Conservation (phyloP, 2,329 filamentous ascomycete species). For the Aureobasidium sp. region DNA sequence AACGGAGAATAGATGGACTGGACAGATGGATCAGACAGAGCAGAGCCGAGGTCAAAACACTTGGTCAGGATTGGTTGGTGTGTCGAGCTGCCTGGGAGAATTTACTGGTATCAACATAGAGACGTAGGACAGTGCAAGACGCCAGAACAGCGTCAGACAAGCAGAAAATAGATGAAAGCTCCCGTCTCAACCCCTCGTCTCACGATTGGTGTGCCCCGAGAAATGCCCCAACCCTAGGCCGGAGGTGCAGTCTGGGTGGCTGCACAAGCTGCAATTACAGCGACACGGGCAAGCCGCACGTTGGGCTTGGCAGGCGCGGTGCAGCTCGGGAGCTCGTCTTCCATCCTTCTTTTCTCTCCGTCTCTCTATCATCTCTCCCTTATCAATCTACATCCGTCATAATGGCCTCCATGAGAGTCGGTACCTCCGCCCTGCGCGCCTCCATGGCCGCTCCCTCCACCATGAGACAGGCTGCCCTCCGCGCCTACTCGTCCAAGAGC, state of each 20-base stretch:
- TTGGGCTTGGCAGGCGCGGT: background rate
- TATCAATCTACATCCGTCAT: constrained; percentile 36
- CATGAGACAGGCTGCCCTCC: constrained; percentile 48
- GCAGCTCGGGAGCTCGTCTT: constrained; percentile 11
- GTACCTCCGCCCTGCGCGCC: constrained; percentile 74
- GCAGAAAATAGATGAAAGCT: background rate
- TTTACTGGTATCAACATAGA: background rate
- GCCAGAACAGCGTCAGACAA: background rate
- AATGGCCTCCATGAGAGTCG: constrained; percentile 81
- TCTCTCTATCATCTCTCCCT: constrained; percentile 25
- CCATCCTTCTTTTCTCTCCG: constrained; percentile 15
- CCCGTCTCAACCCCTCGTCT: background rate
- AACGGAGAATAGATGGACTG: background rate
- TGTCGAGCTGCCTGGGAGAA: background rate
- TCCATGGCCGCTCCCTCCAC: constrained; percentile 49
- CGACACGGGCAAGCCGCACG: background rate
- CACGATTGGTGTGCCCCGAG: background rate
- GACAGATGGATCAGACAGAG: constrained; percentile 4
- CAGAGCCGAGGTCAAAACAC: constrained; percentile 9
- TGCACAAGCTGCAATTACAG: background rate
- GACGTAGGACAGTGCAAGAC: background rate
- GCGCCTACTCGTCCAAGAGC: constrained; percentile 90
- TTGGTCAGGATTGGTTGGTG: background rate
- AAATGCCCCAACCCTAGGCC: background rate
- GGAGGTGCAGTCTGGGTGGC: background rate